phyloP scores from a whole-genome alignment of 176 grass and related monocot genomes.

The Urochloa ruziziensis region DNA sequence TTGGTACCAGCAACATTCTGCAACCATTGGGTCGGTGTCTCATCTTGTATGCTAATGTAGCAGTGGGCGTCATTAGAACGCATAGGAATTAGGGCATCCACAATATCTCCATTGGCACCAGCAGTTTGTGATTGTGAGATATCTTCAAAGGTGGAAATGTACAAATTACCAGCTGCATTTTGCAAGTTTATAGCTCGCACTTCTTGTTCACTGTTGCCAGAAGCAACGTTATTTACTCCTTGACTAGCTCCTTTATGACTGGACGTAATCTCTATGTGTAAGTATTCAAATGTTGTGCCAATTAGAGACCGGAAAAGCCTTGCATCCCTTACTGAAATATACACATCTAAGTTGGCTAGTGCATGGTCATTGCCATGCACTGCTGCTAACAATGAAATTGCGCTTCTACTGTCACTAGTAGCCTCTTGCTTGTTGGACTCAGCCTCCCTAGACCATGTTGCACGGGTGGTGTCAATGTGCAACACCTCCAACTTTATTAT shows the following conservation, averaged over 20 bases:
- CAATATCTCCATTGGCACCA: background rate
- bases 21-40: background rate
- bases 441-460: no score
- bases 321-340: background rate
- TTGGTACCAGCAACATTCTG: background rate
- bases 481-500: background rate
- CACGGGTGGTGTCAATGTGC: background rate
- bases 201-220: background rate
- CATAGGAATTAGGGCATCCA: background rate
- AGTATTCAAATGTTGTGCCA: fast-evolving
- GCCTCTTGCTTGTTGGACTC: background rate
- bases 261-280: background rate
- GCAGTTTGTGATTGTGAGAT: background rate
- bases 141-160: background rate
- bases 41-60: background rate
- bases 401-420: background rate
- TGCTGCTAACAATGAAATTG: background rate
- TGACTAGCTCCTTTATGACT: background rate
- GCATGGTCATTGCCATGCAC: background rate
- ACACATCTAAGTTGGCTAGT: background rate
- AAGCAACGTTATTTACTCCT: background rate
- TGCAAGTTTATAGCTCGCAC: background rate
- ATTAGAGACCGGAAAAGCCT: background rate
- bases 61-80: fast-evolving
- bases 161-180: background rate